Evolutionary conservation across 2,329 filamentous ascomycete genomes (phyloP).

Genomic region (Beauveria sp.): DNA sequence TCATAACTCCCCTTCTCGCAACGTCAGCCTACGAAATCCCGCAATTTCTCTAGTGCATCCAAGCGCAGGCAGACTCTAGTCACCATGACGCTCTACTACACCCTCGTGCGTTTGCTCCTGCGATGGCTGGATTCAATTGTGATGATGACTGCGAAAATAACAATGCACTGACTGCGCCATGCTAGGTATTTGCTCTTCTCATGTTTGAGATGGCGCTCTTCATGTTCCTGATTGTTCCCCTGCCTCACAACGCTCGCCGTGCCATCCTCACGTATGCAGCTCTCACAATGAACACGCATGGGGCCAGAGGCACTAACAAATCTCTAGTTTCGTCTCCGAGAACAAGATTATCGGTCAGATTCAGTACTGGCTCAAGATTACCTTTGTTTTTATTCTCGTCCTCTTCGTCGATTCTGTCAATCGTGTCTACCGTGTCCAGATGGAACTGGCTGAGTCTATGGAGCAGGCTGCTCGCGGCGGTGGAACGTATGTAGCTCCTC

Average conservation of each 20-base stretch:
- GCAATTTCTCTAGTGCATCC: not conserved
- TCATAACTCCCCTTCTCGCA: not conserved
- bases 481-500: constrained; percentile 33
- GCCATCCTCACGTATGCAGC: constrained; percentile 65
- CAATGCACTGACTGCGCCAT: constrained; percentile 18
- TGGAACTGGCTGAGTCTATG: constrained; percentile 69
- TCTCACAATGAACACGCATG: not conserved
- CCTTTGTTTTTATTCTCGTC: constrained; percentile 97
- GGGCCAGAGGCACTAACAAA: constrained; percentile 9
- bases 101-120: constrained; percentile 33
- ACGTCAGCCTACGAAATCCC: not conserved
- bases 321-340: constrained; percentile 78
- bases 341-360: constrained; percentile 79
- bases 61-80: constrained; percentile 14
- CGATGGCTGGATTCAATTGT: not conserved
- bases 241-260: constrained; percentile 80
- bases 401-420: constrained; percentile 95
- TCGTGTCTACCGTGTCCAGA: constrained; percentile 91
- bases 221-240: constrained; percentile 72
- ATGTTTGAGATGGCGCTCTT: constrained; percentile 79
- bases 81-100: constrained; percentile 54
- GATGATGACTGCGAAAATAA: not conserved
- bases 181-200: constrained; percentile 73
- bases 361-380: constrained; percentile 98
- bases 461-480: constrained; percentile 43